Evolutionary conservation across 495 filamentous ascomycete species (phyloP).

Genomic region (Sphaerosporella brunnea): DNA sequence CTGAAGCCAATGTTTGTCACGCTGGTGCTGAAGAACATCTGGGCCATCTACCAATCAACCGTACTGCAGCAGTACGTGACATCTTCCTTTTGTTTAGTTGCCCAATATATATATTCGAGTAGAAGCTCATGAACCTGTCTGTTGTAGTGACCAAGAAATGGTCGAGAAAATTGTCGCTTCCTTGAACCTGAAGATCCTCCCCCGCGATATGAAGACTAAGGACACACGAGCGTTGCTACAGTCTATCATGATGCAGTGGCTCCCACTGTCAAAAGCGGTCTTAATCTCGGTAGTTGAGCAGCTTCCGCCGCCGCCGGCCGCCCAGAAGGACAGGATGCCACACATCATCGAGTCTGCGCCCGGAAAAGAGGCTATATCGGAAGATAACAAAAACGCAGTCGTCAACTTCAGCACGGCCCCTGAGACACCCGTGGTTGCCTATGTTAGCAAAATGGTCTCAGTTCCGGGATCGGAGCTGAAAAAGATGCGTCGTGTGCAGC

Average conservation of each 20-base stretch:
- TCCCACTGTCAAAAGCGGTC: conserved; percentile 81
- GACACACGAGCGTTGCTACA: conserved; percentile 72
- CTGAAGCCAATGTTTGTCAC: conserved; percentile 98
- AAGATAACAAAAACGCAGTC: conserved; percentile 58
- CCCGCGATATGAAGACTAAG: conserved; percentile 66
- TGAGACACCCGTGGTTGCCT: conserved; percentile 70
- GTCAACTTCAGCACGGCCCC: conserved; percentile 50
- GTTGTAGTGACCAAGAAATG: conserved; percentile 51
- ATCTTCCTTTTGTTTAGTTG: conserved; percentile 14
- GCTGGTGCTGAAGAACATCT: conserved; percentile 85
- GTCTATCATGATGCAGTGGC: conserved; percentile 72
- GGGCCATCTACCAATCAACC: conserved; percentile 91
- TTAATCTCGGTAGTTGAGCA: conserved; percentile 87
- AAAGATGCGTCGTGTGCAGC: conserved; percentile 49
- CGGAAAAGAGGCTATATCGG: conserved; percentile 49
- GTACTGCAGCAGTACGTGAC: conserved; percentile 25
- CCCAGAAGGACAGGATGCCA: conserved; percentile 68
- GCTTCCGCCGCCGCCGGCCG: conserved; percentile 66
- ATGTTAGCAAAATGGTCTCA: conserved; percentile 96
- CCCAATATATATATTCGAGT: conserved; percentile 15
- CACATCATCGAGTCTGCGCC: conserved; percentile 65
- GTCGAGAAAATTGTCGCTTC: conserved; percentile 92
- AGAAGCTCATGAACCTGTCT: conserved; percentile 17
- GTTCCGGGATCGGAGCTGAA: conserved; percentile 79
- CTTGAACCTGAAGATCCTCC: conserved; percentile 60